A percentile compares a stretch with the other conserved stretches of the same genome.
Conservation (phyloP, 495 filamentous ascomycete species). For the Aspergillus sclerotiicarbonarius region DNA sequence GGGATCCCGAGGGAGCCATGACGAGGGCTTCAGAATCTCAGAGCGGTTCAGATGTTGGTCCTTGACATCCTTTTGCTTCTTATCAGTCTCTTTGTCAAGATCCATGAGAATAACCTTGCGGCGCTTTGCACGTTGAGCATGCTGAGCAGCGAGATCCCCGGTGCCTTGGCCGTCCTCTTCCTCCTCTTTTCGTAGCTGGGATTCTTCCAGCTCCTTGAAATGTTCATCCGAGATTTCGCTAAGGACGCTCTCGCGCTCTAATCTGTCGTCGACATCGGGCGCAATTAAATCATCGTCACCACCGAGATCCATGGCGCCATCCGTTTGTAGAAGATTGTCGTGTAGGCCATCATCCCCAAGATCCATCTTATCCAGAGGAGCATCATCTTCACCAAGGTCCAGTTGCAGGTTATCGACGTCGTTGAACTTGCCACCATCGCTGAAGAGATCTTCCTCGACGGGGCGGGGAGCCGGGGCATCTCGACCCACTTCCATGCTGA, state of each 20-base stretch:
- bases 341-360: conserved; percentile 29
- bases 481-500: conserved; percentile 81
- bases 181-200: conserved; percentile 38
- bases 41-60: conserved; percentile 75
- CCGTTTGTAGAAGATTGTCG: conserved; percentile 33
- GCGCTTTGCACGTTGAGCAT: conserved; percentile 71
- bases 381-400: conserved; percentile 55
- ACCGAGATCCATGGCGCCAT: conserved; percentile 47
- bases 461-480: conserved; percentile 65
- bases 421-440: conserved; percentile 56
- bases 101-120: conserved; percentile 61
- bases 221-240: conserved; percentile 49
- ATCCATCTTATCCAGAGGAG: conserved; percentile 43
- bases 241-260: conserved; percentile 52
- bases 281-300: conserved; percentile 43
- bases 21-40: conserved; percentile 73
- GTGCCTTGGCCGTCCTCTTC: conserved; percentile 54
- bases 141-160: conserved; percentile 52
- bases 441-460: conserved; percentile 70
- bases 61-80: conserved; percentile 62
- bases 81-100: conserved; percentile 63
- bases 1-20: conserved; percentile 82
- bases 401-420: conserved; percentile 45
- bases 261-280: conserved; percentile 57
- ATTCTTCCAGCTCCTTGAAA: conserved; percentile 50